Evolutionary conservation across 2,329 filamentous ascomycete species (phyloP).

Genomic region (Fusarium setosum): DNA sequence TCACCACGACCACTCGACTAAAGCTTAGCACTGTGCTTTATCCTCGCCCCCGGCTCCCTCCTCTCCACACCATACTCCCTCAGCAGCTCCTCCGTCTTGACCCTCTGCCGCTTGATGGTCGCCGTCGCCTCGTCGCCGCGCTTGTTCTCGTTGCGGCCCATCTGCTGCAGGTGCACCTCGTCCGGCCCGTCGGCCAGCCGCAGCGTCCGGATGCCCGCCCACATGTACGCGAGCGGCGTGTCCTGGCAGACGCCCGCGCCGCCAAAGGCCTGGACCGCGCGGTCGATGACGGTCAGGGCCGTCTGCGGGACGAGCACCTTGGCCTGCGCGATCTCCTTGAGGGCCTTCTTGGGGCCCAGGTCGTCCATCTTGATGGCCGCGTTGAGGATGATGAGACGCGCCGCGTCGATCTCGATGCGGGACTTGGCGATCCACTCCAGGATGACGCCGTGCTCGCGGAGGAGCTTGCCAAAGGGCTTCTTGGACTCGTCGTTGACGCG

Average conservation of each 20-base stretch:
- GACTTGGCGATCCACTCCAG: slow-evolving; percentile 94
- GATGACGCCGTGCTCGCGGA: slow-evolving; percentile 92
- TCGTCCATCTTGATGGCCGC: slow-evolving; percentile 96
- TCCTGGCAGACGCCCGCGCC: slow-evolving; percentile 94
- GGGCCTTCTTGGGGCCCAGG: slow-evolving; percentile 85
- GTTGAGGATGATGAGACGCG: slow-evolving; percentile 90
- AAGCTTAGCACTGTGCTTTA: slow-evolving; percentile 58
- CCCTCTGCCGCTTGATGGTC: slow-evolving; percentile 72
- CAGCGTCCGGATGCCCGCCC: slow-evolving; percentile 83
- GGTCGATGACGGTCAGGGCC: slow-evolving; percentile 89
- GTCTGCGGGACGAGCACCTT: slow-evolving; percentile 91
- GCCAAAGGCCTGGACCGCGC: slow-evolving; percentile 92
- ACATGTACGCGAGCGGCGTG: slow-evolving; percentile 88
- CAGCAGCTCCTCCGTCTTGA: slow-evolving; percentile 74
- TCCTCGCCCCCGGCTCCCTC: slow-evolving; percentile 63
- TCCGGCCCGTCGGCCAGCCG: slow-evolving; percentile 93
- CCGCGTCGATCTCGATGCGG: slow-evolving; percentile 92
- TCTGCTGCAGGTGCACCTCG: slow-evolving; percentile 89
- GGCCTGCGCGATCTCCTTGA: slow-evolving; percentile 94
- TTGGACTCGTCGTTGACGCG: slow-evolving; percentile 93
- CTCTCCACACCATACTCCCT: slow-evolving; percentile 63
- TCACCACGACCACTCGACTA: slow-evolving; percentile 42
- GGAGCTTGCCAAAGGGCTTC: slow-evolving; percentile 88
- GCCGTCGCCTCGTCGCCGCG: slow-evolving; percentile 69
- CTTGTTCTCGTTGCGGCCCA: slow-evolving; percentile 85